Evolutionary conservation across 306 rosid genomes (phyloP).

Genomic region (Coriaria nepalensis): DNA sequence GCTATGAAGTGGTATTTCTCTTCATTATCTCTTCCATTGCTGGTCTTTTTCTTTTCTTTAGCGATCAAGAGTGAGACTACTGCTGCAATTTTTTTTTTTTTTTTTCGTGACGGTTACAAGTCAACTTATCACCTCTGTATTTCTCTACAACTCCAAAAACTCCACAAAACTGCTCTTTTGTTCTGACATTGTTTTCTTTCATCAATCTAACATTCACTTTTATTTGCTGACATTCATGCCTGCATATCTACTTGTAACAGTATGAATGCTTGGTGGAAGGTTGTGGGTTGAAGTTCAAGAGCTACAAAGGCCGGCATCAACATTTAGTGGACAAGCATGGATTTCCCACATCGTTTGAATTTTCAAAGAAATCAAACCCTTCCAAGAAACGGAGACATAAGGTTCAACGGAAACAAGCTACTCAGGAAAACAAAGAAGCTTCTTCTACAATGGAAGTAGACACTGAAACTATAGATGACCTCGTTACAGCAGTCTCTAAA

Average conservation of each 20-base stretch:
- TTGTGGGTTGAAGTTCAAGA: conserved; percentile 80
- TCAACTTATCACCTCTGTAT: too few relatives aligned
- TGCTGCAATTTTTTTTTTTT: too few relatives aligned
- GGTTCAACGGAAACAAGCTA: conserved; percentile 32
- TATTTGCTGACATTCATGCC: neutral
- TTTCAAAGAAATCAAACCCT: conserved; percentile 48
- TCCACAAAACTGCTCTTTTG: too few relatives aligned
- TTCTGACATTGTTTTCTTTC: too few relatives aligned
- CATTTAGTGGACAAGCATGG: conserved; percentile 90
- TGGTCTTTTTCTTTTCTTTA: neutral
- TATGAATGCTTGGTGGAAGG: conserved; percentile 88
- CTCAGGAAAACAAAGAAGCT: conserved; percentile 25
- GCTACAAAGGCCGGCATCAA: conserved; percentile 60
- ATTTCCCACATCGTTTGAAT: conserved; percentile 68
- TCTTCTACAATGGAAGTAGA: conserved; percentile 65
- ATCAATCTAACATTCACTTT: neutral
- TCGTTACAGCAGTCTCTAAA: conserved; percentile 63
- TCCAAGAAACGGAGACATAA: conserved; percentile 73
- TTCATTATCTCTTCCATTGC: conserved; percentile 3
- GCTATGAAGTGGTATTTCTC: conserved; percentile 56
- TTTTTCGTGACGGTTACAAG: too few relatives aligned
- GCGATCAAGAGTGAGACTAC: too few relatives aligned
- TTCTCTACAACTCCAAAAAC: too few relatives aligned
- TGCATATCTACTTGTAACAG: conserved; percentile 23
- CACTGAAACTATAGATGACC: conserved; percentile 52